Base-by-base conservation (phyloP, 305 asterid genomes). In the Fraxinus dipetala region DNA sequence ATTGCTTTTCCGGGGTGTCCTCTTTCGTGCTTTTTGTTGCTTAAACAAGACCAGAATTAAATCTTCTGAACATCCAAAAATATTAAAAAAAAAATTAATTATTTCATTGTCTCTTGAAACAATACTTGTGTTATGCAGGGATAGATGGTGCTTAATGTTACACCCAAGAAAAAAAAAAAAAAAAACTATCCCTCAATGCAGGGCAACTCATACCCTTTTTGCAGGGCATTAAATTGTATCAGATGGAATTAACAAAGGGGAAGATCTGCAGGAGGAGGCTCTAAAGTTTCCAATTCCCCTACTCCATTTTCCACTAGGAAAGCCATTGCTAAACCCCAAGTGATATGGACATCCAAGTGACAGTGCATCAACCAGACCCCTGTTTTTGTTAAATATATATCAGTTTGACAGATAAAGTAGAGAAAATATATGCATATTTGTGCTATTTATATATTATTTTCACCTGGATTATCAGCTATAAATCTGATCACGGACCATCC, bases 401-500 rank as follows among this genome's bases (percentile, higher is more conserved):
- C 48, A 38, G 13, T 38, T 38, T 38, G 48, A 38, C 48, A 8
- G 48, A 38, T 38, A 9, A 38, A 38, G 48, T 8, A 38, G 14
- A 38, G 48, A 38, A 38, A 9, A 38, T 38, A 38, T 9, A 9
- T 2, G 48, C 9, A 9, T 38, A 38, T 38, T 38, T 8, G 48
- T 38, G 14, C 48, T 9, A 38, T 38, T 38, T 38, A 8, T 38
- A 14, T 38, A 0, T 11, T 38, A 9, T 38, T 38, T 51, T 84
- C 28, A 89, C 90, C 91, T 83, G 91, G 91, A 82, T 89, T 89
- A 54, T 89, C 90, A 0, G 91, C 91, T 2, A 89, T 87, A 63
- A 89, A 89, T 82, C 91, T 86, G 82, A 89, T 87, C 5, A 89
- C 91, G 6, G 90, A 5, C 91, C 91, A 89, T 77, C 91, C 91